A percentile compares a stretch with the other conserved stretches of the same genome.
Conservation (phyloP, 2,329 filamentous ascomycete species). For the Teratosphaeria gauchensis region DNA sequence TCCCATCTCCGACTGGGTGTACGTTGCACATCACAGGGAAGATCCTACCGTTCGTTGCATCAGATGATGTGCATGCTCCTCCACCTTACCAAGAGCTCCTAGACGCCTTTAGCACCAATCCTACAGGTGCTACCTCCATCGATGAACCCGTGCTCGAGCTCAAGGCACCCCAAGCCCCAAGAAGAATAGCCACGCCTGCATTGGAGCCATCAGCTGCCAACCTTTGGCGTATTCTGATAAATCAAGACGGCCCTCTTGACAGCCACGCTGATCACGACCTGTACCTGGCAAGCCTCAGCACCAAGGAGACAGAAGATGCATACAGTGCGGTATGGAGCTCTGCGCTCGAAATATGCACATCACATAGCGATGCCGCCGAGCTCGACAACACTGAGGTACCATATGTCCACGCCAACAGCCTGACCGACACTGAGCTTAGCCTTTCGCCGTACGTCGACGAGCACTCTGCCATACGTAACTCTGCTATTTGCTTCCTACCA, state of each 20-base stretch:
- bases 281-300: constrained; percentile 4
- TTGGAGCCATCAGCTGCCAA: constrained; percentile 13
- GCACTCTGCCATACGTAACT: constrained; percentile 6
- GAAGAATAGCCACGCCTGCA: background rate
- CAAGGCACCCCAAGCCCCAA: background rate
- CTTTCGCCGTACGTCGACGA: constrained; percentile 4
- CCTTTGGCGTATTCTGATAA: constrained; percentile 19
- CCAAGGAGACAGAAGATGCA: background rate
- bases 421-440: constrained; percentile 14
- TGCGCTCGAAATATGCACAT: background rate
- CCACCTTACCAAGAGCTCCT: background rate
- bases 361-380: constrained; percentile 9
- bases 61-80: background rate
- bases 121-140: background rate
- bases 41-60: background rate
- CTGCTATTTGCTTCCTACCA: constrained; percentile 10
- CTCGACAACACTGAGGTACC: constrained; percentile 14
- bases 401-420: constrained; percentile 21
- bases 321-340: background rate
- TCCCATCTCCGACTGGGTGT: constrained; percentile 12
- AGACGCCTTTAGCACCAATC: background rate
- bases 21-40: constrained; percentile 12
- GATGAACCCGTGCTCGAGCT: background rate
- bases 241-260: background rate
- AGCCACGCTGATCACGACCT: background rate